Conservation (phyloP, 139 green algal genomes). For the Eudorina sp. region DNA sequence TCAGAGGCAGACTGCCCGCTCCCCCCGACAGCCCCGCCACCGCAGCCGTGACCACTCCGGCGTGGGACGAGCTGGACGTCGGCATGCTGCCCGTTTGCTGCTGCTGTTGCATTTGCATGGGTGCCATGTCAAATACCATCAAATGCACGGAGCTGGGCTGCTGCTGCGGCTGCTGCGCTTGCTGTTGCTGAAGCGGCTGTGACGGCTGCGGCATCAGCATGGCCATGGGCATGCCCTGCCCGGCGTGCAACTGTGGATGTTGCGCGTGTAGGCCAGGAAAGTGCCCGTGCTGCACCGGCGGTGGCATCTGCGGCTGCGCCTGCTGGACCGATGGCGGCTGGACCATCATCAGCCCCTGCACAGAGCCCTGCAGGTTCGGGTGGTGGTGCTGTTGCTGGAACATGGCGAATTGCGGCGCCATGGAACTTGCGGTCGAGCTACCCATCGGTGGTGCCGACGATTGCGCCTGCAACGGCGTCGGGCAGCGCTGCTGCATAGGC, state of each 20-base stretch:
- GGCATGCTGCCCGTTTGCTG: slow-evolving; percentile 7
- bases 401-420: not conserved
- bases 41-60: not conserved
- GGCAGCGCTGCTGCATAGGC: not conserved
- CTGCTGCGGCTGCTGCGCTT: not conserved
- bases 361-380: not conserved
- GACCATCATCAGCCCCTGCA: not conserved
- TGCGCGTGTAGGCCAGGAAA: no score
- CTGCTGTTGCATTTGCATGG: not conserved
- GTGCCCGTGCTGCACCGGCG: not conserved
- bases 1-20: not conserved
- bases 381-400: not conserved
- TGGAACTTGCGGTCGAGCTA: not conserved
- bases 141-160: not conserved
- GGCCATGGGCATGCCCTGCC: no score
- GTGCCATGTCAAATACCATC: not conserved
- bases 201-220: not conserved
- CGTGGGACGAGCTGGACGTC: not conserved
- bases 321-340: not conserved
- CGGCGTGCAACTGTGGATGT: no score
- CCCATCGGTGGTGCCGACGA: not conserved
- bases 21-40: not conserved
- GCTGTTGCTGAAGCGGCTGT: not conserved
- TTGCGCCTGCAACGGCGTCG: not conserved
- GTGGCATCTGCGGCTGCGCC: not conserved